Evolutionary conservation across 306 rosid genomes (phyloP).

Genomic region (Citrullus mucosospermus): DNA sequence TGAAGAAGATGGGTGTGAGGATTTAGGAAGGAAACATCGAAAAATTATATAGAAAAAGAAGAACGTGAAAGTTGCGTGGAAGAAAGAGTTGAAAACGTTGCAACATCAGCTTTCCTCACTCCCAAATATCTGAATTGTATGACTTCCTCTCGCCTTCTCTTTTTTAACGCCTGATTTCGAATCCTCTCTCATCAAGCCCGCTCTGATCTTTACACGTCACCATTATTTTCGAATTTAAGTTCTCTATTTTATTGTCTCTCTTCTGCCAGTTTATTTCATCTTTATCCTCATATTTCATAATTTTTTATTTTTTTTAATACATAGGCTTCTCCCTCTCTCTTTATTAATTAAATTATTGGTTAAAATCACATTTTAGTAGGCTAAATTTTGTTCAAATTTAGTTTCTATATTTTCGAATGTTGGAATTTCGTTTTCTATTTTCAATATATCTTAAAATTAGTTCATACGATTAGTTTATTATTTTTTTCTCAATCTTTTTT

Average conservation of each 20-base stretch:
- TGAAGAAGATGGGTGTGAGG: not conserved
- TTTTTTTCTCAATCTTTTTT: too few species aligned
- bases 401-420: too few species aligned
- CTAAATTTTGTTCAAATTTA: too few species aligned
- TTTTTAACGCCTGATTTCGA: not conserved
- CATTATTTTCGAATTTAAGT: not conserved
- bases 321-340: too few species aligned
- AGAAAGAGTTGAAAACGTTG: conserved; percentile 39
- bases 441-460: too few species aligned
- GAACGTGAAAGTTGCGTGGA: conserved; percentile 80
- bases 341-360: too few species aligned
- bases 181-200: not conserved
- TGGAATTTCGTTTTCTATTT: too few species aligned
- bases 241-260: not conserved
- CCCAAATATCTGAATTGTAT: conserved; percentile 36
- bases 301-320: too few species aligned
- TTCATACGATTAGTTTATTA: too few species aligned
- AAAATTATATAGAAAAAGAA: conserved; percentile 2
- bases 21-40: not conserved
- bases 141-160: not conserved
- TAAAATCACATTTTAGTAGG: too few species aligned
- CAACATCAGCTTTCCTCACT: conserved; percentile 37
- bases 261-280: not conserved
- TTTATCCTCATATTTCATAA: not conserved
- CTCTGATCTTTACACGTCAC: conserved; percentile 2